These are phyloP conservation scores for Prunus kanzakura DNA, from an alignment of 306 rosid genomes.

Conservation along the genomic window DNA sequence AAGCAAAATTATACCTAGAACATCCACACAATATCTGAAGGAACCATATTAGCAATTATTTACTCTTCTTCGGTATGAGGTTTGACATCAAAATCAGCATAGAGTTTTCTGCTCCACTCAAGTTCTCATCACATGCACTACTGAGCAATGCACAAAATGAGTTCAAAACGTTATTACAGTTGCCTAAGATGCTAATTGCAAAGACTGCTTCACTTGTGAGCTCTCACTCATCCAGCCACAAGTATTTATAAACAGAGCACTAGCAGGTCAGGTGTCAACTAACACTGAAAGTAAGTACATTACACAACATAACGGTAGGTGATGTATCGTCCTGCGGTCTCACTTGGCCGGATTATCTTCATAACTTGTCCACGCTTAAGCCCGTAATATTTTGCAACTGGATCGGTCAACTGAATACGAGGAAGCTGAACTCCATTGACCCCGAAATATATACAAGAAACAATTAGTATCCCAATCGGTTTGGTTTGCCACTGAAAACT, in stretches of 20 bases:
- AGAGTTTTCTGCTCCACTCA: not conserved
- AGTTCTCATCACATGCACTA: not conserved
- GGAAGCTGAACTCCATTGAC: conserved; percentile 53
- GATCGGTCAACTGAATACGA: conserved; percentile 79
- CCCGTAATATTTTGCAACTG: conserved; percentile 80
- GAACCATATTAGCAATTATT: not conserved
- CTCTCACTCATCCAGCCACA: not conserved
- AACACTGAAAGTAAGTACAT: not conserved
- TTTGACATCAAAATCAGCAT: not conserved
- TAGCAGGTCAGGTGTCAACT: not conserved
- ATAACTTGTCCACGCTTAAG: conserved; percentile 92
- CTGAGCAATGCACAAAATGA: not conserved
- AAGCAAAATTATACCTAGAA: too few species aligned
- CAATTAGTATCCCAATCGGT: not conserved
- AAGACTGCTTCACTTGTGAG: not conserved
- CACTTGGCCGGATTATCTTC: conserved; percentile 76
- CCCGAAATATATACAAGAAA: not conserved
- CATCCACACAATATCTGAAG: not conserved
- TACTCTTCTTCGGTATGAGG: not conserved
- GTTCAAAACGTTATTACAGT: not conserved
- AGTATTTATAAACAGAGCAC: not conserved
- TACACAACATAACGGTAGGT: conserved; percentile 74
- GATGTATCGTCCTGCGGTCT: conserved; percentile 85
- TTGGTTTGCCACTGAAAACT: not conserved
- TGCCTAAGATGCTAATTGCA: not conserved